Conservation (phyloP, 169 alveolate species). For the Cryptosporidium canis region DNA sequence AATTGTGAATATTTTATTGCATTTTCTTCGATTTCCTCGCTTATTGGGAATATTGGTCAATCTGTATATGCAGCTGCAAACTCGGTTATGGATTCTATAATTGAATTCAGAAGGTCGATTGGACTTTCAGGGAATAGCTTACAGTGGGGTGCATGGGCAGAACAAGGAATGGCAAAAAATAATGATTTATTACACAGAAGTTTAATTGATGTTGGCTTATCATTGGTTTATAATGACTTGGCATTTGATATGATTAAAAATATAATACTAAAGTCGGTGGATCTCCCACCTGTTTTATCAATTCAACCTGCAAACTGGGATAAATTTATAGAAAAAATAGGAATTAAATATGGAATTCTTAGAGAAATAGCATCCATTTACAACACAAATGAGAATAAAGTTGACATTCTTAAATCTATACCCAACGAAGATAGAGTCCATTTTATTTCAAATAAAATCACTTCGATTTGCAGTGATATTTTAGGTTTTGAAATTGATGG, state of each 20-base stretch:
- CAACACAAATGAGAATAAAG: not conserved
- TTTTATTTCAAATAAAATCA: slow-evolving; percentile 24
- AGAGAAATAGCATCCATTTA: slow-evolving; percentile 1
- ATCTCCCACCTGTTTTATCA: slow-evolving; percentile 10
- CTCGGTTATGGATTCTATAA: slow-evolving; percentile 45
- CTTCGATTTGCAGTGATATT: not conserved
- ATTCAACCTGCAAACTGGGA: slow-evolving; percentile 64
- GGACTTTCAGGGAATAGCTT: slow-evolving; percentile 51
- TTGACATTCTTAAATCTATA: slow-evolving; percentile 2
- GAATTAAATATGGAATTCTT: slow-evolving; percentile 9
- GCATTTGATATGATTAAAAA: slow-evolving; percentile 14
- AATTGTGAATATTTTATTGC: slow-evolving; percentile 49
- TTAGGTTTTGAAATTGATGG: not conserved
- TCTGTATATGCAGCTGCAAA: slow-evolving; percentile 62
- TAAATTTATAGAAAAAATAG: slow-evolving; percentile 9
- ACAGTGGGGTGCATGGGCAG: slow-evolving; percentile 75
- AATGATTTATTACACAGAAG: slow-evolving; percentile 12
- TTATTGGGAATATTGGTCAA: slow-evolving; percentile 65
- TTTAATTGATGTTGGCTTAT: slow-evolving; percentile 15
- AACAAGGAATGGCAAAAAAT: slow-evolving; percentile 71
- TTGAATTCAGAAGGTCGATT: slow-evolving; percentile 27
- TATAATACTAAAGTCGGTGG: not conserved
- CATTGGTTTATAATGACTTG: slow-evolving; percentile 15
- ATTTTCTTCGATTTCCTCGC: slow-evolving; percentile 67
- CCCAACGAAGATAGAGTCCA: slow-evolving; percentile 32